These are phyloP conservation scores for Lactuca sativa DNA, from an alignment of 129 eudicot species.

Conservation along the genomic window DNA sequence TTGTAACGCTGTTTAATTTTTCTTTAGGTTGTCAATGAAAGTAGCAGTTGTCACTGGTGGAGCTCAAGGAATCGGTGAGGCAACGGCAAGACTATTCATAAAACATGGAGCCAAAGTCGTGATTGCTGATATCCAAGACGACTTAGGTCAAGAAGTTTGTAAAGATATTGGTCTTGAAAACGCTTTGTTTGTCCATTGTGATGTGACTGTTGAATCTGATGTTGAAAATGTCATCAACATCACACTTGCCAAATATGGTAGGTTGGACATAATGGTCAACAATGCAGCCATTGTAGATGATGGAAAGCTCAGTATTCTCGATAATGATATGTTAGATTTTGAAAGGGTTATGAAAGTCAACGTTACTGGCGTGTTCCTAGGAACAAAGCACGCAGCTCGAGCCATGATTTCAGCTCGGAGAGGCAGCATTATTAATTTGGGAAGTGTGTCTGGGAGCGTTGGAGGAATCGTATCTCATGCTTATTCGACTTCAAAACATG, in stretches of 20 bases:
- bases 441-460: conserved; percentile 20
- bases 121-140: conserved; percentile 34
- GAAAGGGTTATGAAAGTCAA: conserved; percentile 16
- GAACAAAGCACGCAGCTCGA: conserved; percentile 31
- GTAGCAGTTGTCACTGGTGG: conserved; percentile 37
- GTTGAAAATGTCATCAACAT: conserved; percentile 26
- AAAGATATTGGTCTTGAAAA: conserved; percentile 26
- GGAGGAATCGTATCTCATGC: conserved; percentile 20
- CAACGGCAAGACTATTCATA: conserved; percentile 27
- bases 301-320: background rate
- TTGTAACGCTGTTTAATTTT: too few relatives aligned
- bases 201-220: conserved; percentile 25
- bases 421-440: conserved; percentile 25
- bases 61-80: conserved; percentile 39
- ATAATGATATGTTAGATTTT: background rate
- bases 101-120: background rate
- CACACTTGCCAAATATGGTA: background rate
- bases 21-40: background rate
- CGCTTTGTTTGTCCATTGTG: conserved; percentile 7
- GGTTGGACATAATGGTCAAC: conserved; percentile 34
- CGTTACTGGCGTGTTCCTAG: conserved; percentile 19
- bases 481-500: conserved; percentile 33
- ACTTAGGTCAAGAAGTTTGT: conserved; percentile 23
- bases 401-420: conserved; percentile 20
- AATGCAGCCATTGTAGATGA: conserved; percentile 25